Conservation (phyloP, 208 protist genomes). For the Trypanosomatidae sp. region DNA sequence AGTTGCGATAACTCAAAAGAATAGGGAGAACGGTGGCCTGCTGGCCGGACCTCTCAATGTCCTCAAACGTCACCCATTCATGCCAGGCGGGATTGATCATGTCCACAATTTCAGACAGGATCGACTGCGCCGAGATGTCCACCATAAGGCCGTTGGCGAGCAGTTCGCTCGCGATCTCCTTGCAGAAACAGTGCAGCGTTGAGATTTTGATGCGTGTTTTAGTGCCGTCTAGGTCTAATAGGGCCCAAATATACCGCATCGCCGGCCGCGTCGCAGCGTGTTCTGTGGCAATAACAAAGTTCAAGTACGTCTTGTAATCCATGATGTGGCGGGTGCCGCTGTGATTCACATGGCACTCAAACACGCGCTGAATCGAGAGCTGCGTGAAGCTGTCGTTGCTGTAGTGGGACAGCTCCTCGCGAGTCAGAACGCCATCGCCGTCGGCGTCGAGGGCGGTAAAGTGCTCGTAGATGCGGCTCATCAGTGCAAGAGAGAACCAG, state of each 20-base stretch:
- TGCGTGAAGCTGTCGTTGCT: slow-evolving; percentile 83
- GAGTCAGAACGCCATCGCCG: slow-evolving; percentile 82
- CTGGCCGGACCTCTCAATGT: slow-evolving; percentile 79
- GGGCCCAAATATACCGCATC: slow-evolving; percentile 86
- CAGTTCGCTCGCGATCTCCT: slow-evolving; percentile 81
- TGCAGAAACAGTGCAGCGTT: slow-evolving; percentile 82
- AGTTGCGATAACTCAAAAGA: slow-evolving; percentile 83
- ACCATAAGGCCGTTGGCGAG: slow-evolving; percentile 70
- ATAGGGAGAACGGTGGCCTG: slow-evolving; percentile 84
- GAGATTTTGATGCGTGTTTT: slow-evolving; percentile 59
- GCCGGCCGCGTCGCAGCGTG: slow-evolving; percentile 77
- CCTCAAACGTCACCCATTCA: slow-evolving; percentile 78
- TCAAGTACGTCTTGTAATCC: slow-evolving; percentile 92
- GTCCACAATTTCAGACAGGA: slow-evolving; percentile 87
- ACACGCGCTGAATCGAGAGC: slow-evolving; percentile 81
- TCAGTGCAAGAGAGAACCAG: slow-evolving; percentile 88
- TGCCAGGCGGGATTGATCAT: slow-evolving; percentile 91
- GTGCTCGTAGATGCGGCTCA: slow-evolving; percentile 89
- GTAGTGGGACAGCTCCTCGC: slow-evolving; percentile 78
- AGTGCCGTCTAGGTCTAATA: slow-evolving; percentile 81
- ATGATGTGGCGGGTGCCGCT: slow-evolving; percentile 75
- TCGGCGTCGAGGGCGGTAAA: slow-evolving; percentile 85
- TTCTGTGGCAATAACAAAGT: slow-evolving; percentile 93
- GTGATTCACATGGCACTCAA: slow-evolving; percentile 88
- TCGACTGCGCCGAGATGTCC: slow-evolving; percentile 78